Evolutionary conservation across 2,329 filamentous ascomycete genomes (phyloP).

Genomic region (Talaromyces sp.): DNA sequence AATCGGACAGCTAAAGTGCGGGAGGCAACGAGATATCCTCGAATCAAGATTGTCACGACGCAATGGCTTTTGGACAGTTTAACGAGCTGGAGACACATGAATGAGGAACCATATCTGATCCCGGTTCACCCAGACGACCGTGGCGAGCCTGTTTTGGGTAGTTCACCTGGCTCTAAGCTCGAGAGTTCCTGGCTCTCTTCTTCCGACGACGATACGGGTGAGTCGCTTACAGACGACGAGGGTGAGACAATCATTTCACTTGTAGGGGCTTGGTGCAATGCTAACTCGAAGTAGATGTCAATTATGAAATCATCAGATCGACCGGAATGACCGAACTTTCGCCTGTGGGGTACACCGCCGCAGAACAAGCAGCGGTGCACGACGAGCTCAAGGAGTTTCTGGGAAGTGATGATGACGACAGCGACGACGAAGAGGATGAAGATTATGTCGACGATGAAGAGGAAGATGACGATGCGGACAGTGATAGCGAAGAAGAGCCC

Average conservation of each 20-base stretch:
- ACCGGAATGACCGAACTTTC: constrained; percentile 49
- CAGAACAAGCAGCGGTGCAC: constrained; percentile 62
- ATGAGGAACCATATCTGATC: constrained; percentile 75
- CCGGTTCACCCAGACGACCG: constrained; percentile 69
- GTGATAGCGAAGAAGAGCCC: neutral
- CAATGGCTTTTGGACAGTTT: constrained; percentile 86
- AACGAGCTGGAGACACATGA: constrained; percentile 73
- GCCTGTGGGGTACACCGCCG: constrained; percentile 55
- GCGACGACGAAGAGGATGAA: constrained; percentile 47
- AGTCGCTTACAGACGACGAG: constrained; percentile 46
- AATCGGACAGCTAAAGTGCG: constrained; percentile 88
- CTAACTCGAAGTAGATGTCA: constrained; percentile 26
- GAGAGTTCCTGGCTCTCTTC: constrained; percentile 45
- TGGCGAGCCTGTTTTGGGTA: constrained; percentile 35
- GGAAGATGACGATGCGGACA: neutral
- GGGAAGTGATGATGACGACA: constrained; percentile 38
- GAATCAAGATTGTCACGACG: constrained; percentile 86
- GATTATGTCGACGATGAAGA: constrained; percentile 10
- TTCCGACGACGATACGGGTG: constrained; percentile 48
- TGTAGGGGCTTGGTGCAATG: neutral
- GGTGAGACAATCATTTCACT: constrained; percentile 21
- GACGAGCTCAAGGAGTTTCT: constrained; percentile 75
- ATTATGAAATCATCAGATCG: constrained; percentile 51
- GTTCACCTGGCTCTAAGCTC: constrained; percentile 38
- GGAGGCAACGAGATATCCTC: constrained; percentile 72